Evolutionary conservation across 139 green algal genomes (phyloP), one percentile per base, ranked within the genome.

Genomic region (Tetraselmis chui): DNA sequence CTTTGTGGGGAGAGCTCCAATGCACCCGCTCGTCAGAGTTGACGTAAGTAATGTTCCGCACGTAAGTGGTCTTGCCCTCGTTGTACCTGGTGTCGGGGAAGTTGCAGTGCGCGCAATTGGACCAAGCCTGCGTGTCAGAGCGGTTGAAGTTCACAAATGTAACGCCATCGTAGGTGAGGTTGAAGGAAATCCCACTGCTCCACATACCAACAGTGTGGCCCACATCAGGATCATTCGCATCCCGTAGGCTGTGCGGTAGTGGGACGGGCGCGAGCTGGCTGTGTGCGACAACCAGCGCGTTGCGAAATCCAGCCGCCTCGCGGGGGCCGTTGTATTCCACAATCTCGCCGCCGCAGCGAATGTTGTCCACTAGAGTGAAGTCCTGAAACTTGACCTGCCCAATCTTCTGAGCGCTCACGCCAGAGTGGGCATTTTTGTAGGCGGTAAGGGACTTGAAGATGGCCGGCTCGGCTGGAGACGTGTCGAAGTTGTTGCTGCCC

Each of bases 281-380:
- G 45, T 67, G 45, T 67, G 45, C 45, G 18, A 67, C 45, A 67
- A 67, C 18, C 45, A 67, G 18, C 45, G 45, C 45, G 45, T 67
- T 67, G 45, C 45, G 45, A 18, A 67, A 67, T 5, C 45, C 45
- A 67, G 45, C 45, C 45, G 45, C 45, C 45, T 67, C 45, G 11
- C 45, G 5, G 18, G 45, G 45, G 5, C 45, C 45, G 18, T 67
- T 67, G 45, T 67, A 67, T 5, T 67, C 45, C 5, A 67, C 45
- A 67, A 82, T 32, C 78, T 82, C 78, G 23, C 31, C 78, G 31
- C 78, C 78, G 67, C 31, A 32, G 18, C 78, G 78, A 30, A 82
- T 82, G 78, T 82, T 82, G 78, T 82, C 78, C 24, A 82, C 32
- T 27, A 82, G 78, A 2, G 23, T 45, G 27, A 32, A 82, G 78